Evolutionary conservation across 768 basidiomycete species (phyloP).

Genomic region (Lyophyllum atratum): DNA sequence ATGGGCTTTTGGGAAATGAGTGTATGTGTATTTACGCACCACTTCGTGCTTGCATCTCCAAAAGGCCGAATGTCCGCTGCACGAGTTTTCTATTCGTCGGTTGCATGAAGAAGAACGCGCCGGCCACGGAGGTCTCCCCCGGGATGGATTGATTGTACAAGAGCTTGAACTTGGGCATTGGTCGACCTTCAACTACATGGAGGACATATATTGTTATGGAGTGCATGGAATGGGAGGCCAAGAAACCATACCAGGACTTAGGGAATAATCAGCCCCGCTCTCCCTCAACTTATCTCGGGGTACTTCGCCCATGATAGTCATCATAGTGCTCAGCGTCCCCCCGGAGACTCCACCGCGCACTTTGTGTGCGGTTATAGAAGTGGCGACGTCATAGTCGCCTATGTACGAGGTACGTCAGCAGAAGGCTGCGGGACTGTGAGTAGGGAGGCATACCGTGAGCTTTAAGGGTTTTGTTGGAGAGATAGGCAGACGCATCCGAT

Average conservation of each 20-base stretch:
- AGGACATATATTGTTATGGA: not conserved
- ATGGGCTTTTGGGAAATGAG: not conserved
- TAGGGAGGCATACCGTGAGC: constrained; percentile 19
- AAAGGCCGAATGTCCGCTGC: constrained; percentile 48
- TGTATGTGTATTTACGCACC: constrained; percentile 11
- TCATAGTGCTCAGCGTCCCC: constrained; percentile 57
- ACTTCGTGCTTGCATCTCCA: constrained; percentile 33
- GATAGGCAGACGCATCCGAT: constrained; percentile 67
- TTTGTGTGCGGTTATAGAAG: constrained; percentile 57
- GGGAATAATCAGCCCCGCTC: constrained; percentile 30
- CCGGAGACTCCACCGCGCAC: constrained; percentile 57
- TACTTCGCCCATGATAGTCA: constrained; percentile 37
- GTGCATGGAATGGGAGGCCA: not conserved
- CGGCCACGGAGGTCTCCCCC: constrained; percentile 31
- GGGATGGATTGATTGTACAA: constrained; percentile 41
- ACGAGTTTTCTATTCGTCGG: constrained; percentile 42
- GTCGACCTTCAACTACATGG: constrained; percentile 11
- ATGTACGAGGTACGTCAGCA: not conserved
- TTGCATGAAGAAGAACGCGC: constrained; percentile 44
- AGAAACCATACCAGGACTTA: constrained; percentile 42
- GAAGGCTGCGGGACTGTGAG: not conserved
- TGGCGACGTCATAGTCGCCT: constrained; percentile 40
- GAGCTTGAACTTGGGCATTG: constrained; percentile 25
- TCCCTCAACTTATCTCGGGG: constrained; percentile 36
- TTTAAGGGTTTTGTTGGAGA: constrained; percentile 73